phyloP scores from a whole-genome alignment of 176 grass and related monocot genomes.

The Oropetium thomaeum region DNA sequence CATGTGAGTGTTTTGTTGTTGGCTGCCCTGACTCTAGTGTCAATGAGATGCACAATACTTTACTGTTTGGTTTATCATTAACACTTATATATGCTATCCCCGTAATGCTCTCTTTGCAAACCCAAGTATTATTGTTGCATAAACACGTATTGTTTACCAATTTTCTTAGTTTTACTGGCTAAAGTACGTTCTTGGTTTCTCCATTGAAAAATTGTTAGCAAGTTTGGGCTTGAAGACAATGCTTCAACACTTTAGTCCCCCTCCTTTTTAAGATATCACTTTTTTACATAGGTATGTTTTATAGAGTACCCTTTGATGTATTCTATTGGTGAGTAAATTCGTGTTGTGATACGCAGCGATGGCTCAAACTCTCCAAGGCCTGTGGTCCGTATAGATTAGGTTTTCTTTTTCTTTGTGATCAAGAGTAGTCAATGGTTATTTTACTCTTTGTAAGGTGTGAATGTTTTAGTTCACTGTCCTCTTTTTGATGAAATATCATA shows the following conservation, averaged over 20 bases:
- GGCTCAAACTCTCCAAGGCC: not conserved
- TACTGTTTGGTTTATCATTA: conserved; percentile 14
- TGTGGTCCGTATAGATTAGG: not conserved
- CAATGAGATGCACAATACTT: not conserved
- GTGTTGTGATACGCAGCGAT: not conserved
- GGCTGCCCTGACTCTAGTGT: not conserved
- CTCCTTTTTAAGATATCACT: not conserved
- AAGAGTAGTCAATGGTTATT: not conserved
- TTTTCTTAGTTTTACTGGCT: not conserved
- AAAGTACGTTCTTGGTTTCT: not conserved
- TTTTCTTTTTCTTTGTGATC: not conserved
- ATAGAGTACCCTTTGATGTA: not conserved
- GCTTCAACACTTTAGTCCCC: not conserved
- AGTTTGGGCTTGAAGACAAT: not conserved
- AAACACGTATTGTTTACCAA: conserved; percentile 3
- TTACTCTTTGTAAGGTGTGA: not conserved
- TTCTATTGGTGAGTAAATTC: not conserved
- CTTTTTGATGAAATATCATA: not conserved
- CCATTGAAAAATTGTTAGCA: conserved; percentile 2
- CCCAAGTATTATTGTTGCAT: not conserved
- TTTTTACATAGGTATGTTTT: not conserved
- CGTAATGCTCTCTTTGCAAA: not conserved
- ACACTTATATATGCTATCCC: conserved; percentile 16
- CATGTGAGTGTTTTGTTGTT: conserved; percentile 18
- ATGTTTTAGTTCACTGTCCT: not conserved